These are phyloP conservation scores for Micromonas commoda DNA, from an alignment of 139 green algal genomes.

Conservation along the genomic window DNA sequence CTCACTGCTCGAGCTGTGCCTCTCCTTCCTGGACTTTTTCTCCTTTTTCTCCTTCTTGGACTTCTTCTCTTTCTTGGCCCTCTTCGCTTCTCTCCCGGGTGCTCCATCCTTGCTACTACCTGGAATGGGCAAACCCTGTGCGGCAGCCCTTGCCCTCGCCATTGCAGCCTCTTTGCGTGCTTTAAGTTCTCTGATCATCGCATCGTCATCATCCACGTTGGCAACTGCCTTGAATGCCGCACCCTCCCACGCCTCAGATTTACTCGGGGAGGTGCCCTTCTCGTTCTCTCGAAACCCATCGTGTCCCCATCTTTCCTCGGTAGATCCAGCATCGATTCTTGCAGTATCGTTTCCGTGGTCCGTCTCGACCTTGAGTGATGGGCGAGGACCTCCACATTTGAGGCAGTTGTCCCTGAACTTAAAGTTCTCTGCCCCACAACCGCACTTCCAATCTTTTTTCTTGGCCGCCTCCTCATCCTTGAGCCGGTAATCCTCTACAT, in stretches of 20 bases:
- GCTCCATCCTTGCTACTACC: background rate
- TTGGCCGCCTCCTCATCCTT: constrained; percentile 60
- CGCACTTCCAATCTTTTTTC: constrained; percentile 17
- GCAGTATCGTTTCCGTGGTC: background rate
- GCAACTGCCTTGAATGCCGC: background rate
- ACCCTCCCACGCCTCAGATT: background rate
- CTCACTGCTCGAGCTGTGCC: no score
- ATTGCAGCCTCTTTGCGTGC: constrained; percentile 1
- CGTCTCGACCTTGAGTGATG: background rate
- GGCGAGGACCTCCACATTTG: background rate
- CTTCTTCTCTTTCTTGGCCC: constrained; percentile 29
- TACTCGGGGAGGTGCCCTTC: background rate
- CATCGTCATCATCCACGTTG: constrained; percentile 36
- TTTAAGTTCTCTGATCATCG: constrained; percentile 18
- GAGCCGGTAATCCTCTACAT: constrained; percentile 93
- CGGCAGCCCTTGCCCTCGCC: background rate
- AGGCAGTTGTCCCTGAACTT: background rate
- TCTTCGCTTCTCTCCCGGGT: background rate
- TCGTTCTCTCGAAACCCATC: background rate
- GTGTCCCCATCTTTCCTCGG: background rate
- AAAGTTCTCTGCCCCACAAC: constrained; percentile 16
- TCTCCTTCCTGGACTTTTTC: constrained; percentile 4
- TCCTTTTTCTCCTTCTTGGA: constrained; percentile 1
- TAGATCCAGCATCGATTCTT: background rate
- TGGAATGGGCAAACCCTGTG: background rate